Evolutionary conservation across 2,329 filamentous ascomycete genomes (phyloP).

Genomic region (Neonectria neomacrospora): DNA sequence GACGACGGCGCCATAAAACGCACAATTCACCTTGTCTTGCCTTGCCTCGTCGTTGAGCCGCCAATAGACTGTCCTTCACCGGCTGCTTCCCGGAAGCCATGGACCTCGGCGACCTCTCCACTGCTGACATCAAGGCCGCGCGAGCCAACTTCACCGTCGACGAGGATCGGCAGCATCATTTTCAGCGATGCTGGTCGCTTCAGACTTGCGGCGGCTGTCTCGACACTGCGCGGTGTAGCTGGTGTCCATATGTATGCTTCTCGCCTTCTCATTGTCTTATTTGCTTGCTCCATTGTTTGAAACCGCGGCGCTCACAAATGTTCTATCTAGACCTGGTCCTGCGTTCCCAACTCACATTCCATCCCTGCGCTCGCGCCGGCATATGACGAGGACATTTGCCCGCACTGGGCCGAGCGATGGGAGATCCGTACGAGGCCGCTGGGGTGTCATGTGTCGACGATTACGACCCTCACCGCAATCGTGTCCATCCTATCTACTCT

Average conservation of each 20-base stretch:
- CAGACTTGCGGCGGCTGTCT: constrained; percentile 63
- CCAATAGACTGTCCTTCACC: neutral
- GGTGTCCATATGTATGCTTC: constrained; percentile 63
- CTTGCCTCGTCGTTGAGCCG: neutral
- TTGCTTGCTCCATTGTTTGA: neutral
- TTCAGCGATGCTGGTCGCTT: constrained; percentile 62
- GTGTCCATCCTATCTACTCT: constrained; percentile 46
- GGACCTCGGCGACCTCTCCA: constrained; percentile 21
- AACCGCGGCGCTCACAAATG: constrained; percentile 20
- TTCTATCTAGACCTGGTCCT: constrained; percentile 59
- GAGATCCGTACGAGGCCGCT: constrained; percentile 51
- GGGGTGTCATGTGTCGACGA: constrained; percentile 51
- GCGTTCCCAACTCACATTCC: constrained; percentile 61
- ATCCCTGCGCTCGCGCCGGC: constrained; percentile 62
- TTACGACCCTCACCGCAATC: constrained; percentile 47
- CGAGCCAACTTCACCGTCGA: constrained; percentile 48
- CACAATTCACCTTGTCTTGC: neutral
- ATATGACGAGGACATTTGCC: constrained; percentile 62
- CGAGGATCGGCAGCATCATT: constrained; percentile 51
- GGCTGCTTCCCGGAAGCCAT: constrained; percentile 17
- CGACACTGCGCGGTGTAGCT: constrained; percentile 56
- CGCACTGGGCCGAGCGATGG: constrained; percentile 58
- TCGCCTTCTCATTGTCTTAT: neutral
- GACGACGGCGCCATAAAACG: constrained; percentile 3
- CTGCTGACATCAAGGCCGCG: constrained; percentile 25